Percentiles rank a stretch among this genome's conserved stretches.
These are phyloP conservation scores for Globisporangium nodosum DNA, from an alignment of 352 stramenopile genomes.

Conservation along the genomic window DNA sequence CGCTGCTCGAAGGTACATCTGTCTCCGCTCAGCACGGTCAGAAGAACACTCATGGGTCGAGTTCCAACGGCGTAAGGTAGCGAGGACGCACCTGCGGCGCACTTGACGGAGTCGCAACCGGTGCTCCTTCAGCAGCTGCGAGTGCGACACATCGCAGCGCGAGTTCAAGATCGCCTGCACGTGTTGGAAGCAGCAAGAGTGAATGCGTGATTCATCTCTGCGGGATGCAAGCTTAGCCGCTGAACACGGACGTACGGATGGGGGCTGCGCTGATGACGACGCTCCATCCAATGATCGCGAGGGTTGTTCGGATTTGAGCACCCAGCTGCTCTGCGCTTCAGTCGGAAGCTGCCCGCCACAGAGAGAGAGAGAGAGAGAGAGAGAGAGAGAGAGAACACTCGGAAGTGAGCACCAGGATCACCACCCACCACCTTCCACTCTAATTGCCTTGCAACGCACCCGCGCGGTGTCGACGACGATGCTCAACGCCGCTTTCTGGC, in stretches of 20 bases:
- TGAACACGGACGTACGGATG: not conserved
- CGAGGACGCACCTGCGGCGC: constrained; percentile 31
- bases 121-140: constrained; percentile 62
- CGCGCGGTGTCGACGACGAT: constrained; percentile 3
- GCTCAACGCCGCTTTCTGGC: constrained; percentile 11
- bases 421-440: not conserved
- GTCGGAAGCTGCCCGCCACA: not conserved
- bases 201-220: not conserved
- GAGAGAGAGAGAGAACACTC: not conserved
- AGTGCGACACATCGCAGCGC: constrained; percentile 46
- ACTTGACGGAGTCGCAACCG: constrained; percentile 49
- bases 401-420: no score
- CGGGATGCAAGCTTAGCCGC: not conserved
- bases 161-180: constrained; percentile 65
- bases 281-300: not conserved
- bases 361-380: not conserved
- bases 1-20: constrained; percentile 53
- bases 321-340: not conserved
- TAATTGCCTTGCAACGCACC: constrained; percentile 1
- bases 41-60: no score
- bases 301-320: not conserved
- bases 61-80: not conserved
- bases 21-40: not conserved
- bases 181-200: not conserved
- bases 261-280: not conserved